Evolutionary conservation across 306 rosid species (phyloP).

Genomic region (Glycyrrhiza uralensis): DNA sequence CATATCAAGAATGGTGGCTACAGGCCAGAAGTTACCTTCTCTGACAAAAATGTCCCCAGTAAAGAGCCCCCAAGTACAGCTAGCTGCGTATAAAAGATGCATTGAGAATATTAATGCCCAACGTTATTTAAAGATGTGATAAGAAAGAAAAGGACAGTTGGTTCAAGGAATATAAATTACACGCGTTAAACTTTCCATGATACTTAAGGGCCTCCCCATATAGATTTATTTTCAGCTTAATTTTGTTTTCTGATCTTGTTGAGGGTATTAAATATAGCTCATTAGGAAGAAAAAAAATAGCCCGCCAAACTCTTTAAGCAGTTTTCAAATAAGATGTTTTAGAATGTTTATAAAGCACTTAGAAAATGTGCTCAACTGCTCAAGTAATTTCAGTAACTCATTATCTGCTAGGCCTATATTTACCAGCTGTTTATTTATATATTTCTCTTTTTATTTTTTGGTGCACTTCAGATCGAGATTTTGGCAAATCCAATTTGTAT

Average conservation of each 20-base stretch:
- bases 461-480: background rate
- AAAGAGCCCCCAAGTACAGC: constrained; percentile 96
- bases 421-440: background rate
- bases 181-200: constrained; percentile 9
- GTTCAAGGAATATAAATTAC: constrained; percentile 1
- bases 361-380: background rate
- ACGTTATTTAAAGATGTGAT: background rate
- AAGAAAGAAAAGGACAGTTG: constrained; percentile 18
- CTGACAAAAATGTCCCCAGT: constrained; percentile 86
- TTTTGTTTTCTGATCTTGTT: background rate
- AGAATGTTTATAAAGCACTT: background rate
- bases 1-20: constrained; percentile 10
- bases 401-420: background rate
- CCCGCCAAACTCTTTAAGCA: background rate
- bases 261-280: constrained; percentile 3
- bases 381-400: background rate
- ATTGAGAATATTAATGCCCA: background rate
- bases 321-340: background rate
- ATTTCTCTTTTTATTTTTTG: background rate
- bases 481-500: background rate
- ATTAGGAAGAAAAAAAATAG: background rate
- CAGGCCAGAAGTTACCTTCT: constrained; percentile 64
- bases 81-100: constrained; percentile 48
- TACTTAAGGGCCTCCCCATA: background rate
- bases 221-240: background rate